Conservation (phyloP, 306 rosid genomes). For the Prunus persica region DNA sequence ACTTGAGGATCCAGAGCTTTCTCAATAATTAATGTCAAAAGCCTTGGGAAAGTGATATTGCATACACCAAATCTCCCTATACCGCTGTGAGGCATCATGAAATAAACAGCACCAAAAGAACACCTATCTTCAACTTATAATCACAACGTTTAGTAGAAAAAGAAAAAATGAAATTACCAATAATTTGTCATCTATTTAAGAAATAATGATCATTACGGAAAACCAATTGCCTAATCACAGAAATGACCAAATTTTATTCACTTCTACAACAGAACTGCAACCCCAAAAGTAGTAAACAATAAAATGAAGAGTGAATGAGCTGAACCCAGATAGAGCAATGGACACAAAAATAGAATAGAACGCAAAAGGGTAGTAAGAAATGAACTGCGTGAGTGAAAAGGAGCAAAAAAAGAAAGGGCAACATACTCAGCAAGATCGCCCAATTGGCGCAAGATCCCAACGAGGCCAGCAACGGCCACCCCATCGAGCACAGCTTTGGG, state of each 20-base stretch:
- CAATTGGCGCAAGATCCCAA: conserved; percentile 95
- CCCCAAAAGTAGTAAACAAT: background rate
- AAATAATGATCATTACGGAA: background rate
- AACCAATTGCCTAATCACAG: background rate
- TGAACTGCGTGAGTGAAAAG: background rate
- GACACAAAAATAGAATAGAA: background rate
- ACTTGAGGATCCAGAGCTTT: background rate
- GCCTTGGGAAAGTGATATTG: background rate
- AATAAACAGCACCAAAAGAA: background rate
- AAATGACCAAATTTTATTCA: background rate
- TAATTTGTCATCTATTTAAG: background rate
- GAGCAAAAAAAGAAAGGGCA: background rate
- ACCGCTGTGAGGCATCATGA: background rate
- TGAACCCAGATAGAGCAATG: background rate
- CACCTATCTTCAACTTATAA: background rate
- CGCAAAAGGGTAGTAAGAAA: conserved; percentile 4
- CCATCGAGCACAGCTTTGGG: conserved; percentile 91
- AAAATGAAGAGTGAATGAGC: conserved; percentile 1
- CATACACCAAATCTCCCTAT: background rate
- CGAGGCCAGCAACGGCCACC: conserved; percentile 89
- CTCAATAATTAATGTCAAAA: background rate
- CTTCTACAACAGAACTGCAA: background rate
- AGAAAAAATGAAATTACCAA: background rate
- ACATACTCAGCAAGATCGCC: conserved; percentile 99
- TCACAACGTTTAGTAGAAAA: background rate